Evolutionary conservation across 1,284 basidiomycete species (phyloP).

Genomic region (Sphagnurus paluster): DNA sequence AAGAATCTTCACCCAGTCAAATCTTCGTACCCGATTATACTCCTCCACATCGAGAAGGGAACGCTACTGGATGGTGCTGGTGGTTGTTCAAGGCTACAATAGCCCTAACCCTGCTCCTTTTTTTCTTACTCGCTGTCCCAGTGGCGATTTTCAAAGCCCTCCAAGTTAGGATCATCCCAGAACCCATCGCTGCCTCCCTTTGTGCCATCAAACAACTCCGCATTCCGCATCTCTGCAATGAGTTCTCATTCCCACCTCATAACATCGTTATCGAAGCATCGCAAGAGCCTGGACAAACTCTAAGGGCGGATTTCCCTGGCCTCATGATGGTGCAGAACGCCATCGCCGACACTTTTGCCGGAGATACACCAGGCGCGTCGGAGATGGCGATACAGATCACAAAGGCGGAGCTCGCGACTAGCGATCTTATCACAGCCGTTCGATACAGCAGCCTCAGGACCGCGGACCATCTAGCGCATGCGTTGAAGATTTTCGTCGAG

Average conservation of each 20-base stretch:
- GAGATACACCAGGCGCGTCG: slow-evolving; percentile 34
- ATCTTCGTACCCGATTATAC: no score
- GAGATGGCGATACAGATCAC: slow-evolving; percentile 43
- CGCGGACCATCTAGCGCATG: slow-evolving; percentile 34
- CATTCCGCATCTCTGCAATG: slow-evolving; percentile 4
- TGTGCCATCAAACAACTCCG: slow-evolving; percentile 2
- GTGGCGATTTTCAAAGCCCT: background rate
- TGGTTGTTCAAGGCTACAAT: no score
- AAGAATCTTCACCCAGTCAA: no score
- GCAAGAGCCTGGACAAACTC: background rate
- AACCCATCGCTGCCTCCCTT: background rate
- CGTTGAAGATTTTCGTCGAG: slow-evolving; percentile 34
- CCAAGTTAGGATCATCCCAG: background rate
- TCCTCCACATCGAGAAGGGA: no score
- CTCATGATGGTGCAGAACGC: slow-evolving; percentile 37
- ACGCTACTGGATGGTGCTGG: no score
- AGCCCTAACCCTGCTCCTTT: no score
- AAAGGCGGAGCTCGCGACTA: slow-evolving; percentile 45
- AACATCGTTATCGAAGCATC: background rate
- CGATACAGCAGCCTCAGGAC: slow-evolving; percentile 37
- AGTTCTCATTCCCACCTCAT: background rate
- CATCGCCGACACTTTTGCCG: slow-evolving; percentile 38
- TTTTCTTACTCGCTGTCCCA: background rate
- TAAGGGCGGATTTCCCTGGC: slow-evolving; percentile 33
- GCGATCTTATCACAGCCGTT: slow-evolving; percentile 42